phyloP scores from a whole-genome alignment of 495 filamentous ascomycete species.

The Aspergillus incahuasiensis region DNA sequence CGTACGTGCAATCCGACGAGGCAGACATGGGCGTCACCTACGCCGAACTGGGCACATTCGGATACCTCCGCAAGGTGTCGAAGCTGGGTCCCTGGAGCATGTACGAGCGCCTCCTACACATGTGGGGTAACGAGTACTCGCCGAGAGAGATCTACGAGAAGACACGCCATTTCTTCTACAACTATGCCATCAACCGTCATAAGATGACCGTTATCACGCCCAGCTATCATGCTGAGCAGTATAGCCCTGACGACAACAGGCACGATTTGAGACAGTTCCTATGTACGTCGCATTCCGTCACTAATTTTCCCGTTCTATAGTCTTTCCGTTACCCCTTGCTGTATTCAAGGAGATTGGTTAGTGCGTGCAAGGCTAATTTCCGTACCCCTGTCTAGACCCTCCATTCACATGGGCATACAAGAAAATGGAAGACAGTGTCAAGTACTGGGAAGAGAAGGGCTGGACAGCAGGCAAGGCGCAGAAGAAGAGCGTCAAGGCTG shows the following conservation, averaged over 20 bases:
- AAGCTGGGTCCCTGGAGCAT: conserved; percentile 71
- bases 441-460: conserved; percentile 37
- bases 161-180: conserved; percentile 62
- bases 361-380: neutral
- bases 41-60: conserved; percentile 53
- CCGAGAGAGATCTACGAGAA: conserved; percentile 53
- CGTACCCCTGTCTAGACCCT: conserved; percentile 23
- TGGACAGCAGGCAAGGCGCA: conserved; percentile 34
- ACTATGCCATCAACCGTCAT: conserved; percentile 54
- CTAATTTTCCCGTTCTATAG: neutral
- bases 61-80: conserved; percentile 61
- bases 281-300: conserved; percentile 17
- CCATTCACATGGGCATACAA: conserved; percentile 39
- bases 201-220: conserved; percentile 67
- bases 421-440: conserved; percentile 39
- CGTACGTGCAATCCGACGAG: conserved; percentile 55
- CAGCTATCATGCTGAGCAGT: conserved; percentile 50
- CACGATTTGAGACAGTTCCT: conserved; percentile 64
- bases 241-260: conserved; percentile 62
- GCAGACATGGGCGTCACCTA: conserved; percentile 68
- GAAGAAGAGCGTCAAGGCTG: conserved; percentile 42
- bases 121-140: conserved; percentile 56
- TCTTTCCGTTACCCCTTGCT: neutral
- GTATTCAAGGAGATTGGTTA: neutral
- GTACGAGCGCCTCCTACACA: conserved; percentile 64